phyloP scores from a whole-genome alignment of 345 rosid genomes.

The Pistacia integerrima region DNA sequence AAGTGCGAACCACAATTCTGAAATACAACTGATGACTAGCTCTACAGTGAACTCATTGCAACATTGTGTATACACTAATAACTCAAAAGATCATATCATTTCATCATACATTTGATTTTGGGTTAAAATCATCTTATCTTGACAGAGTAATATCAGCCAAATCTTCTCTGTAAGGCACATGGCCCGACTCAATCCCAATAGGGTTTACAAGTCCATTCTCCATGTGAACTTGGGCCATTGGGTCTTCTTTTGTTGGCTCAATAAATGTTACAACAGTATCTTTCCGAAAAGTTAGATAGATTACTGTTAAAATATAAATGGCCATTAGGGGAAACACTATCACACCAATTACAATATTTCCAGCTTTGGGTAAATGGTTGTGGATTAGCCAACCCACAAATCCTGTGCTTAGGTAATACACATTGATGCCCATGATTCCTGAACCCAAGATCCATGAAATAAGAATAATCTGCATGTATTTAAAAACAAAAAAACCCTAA shows the following conservation, averaged over 20 bases:
- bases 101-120: not conserved
- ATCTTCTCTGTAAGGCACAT: constrained; percentile 47
- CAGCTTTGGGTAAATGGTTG: constrained; percentile 41
- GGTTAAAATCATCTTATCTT: constrained; percentile 14
- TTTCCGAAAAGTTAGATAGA: constrained; percentile 52
- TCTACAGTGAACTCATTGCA: not conserved
- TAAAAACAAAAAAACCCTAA: not conserved
- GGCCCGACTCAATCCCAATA: not conserved
- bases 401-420: constrained; percentile 55
- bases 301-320: constrained; percentile 40
- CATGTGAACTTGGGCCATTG: constrained; percentile 2
- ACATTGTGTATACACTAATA: too few species aligned
- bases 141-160: constrained; percentile 46
- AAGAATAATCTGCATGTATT: constrained; percentile 42
- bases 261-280: constrained; percentile 41
- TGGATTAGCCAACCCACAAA: constrained; percentile 59
- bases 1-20: too few species aligned
- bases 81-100: not conserved
- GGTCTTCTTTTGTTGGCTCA: constrained; percentile 34
- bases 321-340: constrained; percentile 60
- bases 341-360: constrained; percentile 49
- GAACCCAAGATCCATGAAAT: constrained; percentile 61
- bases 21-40: not conserved
- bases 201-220: constrained; percentile 29
- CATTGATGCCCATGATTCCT: constrained; percentile 57